Base-by-base conservation (phyloP, 306 rosid genomes). In the Lupinus albus region DNA sequence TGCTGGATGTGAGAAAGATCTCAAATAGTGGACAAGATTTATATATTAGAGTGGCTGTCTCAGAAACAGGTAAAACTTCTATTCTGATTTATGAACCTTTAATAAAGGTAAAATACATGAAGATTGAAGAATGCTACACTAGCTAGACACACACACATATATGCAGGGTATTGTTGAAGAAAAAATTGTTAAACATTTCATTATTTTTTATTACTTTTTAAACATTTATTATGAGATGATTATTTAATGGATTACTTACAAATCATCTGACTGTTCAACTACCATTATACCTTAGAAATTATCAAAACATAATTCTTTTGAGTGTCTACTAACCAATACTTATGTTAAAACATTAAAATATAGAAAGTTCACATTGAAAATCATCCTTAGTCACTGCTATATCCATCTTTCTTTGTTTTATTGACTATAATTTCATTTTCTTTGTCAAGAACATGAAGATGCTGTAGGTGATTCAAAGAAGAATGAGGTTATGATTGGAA, bases 1-100 rank as follows among this genome's bases (percentile, higher is more conserved):
- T 87, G 0, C 18, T 76, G 1, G 88, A 87, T 59, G 6, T 79
- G 17, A 88, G 77, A 61, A 13, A 41, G 39, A 4, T 77, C 44
- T 46, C 78, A 0, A 53, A 32, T 5, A 70, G 66, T 3, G 85
- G 80, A 4, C 87, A 81, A 52, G 74, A 79, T 60, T 1, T 88
- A 1, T 79, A 75, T 44, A 61, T 87, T 20, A 77, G 80, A 69
- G 7, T 77, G 52, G 73, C 61, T 0, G 76, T 61, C 8, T 65
- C 84, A 1, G 74, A 76, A 13, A 8, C 61, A 28, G 95, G 91
- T 88, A 69, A 5, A 0, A 7, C 18, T 53, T 39, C 1, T 12
- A 4, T 65, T 58, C 45, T 21, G 6, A 48, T 13, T 30, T 12
- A 3, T 9, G 45, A 0, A 39, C 45, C 12, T 39, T 39, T 8